A percentile compares a stretch with the other conserved stretches of the same genome.
Evolutionary conservation across 352 stramenopile genomes (phyloP).

Genomic region (Phytophthora pini): DNA sequence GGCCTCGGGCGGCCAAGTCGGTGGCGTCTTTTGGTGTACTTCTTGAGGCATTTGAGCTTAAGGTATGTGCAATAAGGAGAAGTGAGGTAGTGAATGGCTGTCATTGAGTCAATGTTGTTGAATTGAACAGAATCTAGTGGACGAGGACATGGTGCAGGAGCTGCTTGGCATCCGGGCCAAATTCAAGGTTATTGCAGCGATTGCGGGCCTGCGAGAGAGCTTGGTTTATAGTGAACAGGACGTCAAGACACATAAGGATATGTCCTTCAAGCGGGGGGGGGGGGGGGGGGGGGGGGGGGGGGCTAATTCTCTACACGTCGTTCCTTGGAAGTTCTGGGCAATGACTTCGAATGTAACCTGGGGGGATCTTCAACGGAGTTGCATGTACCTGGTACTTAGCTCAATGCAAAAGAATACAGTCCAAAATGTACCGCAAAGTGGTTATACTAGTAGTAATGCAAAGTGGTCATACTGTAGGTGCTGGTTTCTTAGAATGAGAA

Average conservation of each 20-base stretch:
- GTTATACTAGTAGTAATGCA: no score
- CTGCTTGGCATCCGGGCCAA: conserved; percentile 82
- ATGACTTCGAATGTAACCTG: no score
- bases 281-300: no score
- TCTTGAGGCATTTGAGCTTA: conserved; percentile 66
- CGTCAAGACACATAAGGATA: conserved; percentile 81
- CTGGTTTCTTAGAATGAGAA: no score
- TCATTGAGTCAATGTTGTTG: neutral
- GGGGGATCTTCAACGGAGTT: no score
- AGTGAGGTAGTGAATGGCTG: no score
- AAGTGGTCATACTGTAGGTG: no score
- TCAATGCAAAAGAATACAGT: no score
- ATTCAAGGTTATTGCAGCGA: conserved; percentile 80
- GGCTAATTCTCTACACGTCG: no score
- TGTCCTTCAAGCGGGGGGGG: conserved; percentile 56
- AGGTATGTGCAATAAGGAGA: conserved; percentile 42
- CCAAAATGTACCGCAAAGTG: no score
- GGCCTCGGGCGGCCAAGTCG: conserved; percentile 62
- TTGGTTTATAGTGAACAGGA: conserved; percentile 78
- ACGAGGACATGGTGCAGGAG: conserved; percentile 78
- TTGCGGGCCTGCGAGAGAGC: conserved; percentile 55
- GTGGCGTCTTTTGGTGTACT: conserved; percentile 62
- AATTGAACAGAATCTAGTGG: conserved; percentile 69
- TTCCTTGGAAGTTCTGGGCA: no score
- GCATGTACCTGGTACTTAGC: no score